A percentile compares a stretch with the other conserved stretches of the same genome.
Conservation (phyloP, 768 basidiomycete genomes). For the Macrolepiota fuliginosa region DNA sequence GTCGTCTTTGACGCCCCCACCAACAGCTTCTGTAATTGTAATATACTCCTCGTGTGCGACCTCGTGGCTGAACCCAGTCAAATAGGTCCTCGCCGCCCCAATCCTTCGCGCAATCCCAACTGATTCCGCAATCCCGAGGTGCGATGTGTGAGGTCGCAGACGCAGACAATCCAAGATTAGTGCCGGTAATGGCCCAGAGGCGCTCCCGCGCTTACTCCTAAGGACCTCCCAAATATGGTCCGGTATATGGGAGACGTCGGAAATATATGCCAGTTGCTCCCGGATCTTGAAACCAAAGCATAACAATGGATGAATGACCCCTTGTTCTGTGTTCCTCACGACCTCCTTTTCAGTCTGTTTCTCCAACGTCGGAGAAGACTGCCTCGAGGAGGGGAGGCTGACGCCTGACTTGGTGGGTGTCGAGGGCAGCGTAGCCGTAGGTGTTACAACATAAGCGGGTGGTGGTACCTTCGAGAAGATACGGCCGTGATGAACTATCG, state of each 20-base stretch:
- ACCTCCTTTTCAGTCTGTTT: neutral
- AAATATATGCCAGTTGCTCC: conserved; percentile 69
- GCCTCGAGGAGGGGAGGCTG: conserved; percentile 19
- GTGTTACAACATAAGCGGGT: conserved; percentile 38
- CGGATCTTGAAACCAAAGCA: conserved; percentile 72
- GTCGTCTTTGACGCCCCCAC: conserved; percentile 30
- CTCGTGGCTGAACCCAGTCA: conserved; percentile 77
- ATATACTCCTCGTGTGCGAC: conserved; percentile 76
- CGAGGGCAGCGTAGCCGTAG: conserved; percentile 32
- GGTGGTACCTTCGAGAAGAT: conserved; percentile 46
- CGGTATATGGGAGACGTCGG: conserved; percentile 82
- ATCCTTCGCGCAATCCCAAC: conserved; percentile 54
- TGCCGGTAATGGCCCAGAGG: conserved; percentile 39
- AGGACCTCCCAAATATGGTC: conserved; percentile 63
- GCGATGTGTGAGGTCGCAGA: conserved; percentile 67
- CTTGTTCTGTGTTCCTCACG: conserved; percentile 9
- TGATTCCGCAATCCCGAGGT: conserved; percentile 71
- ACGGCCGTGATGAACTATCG: conserved; percentile 71
- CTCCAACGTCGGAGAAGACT: conserved; percentile 1
- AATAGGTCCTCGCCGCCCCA: conserved; percentile 60
- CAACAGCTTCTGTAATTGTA: conserved; percentile 54
- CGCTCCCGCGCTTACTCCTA: conserved; percentile 17
- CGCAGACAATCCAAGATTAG: conserved; percentile 79
- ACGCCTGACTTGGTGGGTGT: conserved; percentile 31
- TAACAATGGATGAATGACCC: conserved; percentile 51